Percentiles rank a stretch among this genome's conserved stretches.
Evolutionary conservation across 345 rosid species (phyloP).

Genomic region (Lenwebbia sp.): DNA sequence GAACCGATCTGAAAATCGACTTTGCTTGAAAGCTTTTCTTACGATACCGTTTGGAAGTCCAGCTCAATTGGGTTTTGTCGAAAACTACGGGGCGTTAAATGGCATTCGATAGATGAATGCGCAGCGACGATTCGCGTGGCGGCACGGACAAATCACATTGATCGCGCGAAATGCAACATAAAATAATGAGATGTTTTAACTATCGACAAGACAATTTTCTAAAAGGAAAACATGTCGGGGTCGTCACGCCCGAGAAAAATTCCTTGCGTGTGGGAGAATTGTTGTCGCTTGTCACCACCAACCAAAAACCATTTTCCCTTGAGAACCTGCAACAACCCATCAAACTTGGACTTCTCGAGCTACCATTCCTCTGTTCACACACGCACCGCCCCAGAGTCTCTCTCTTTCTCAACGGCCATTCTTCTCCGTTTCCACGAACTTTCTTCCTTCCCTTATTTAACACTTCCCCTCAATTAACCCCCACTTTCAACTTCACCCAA

Average conservation of each 20-base stretch:
- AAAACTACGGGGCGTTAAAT: not conserved
- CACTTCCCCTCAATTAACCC: not conserved
- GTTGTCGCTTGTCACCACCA: not conserved
- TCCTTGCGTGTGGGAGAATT: not conserved
- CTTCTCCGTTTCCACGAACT: not conserved
- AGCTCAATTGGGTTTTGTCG: not conserved
- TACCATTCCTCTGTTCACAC: conserved; percentile 27
- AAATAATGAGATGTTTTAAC: not conserved
- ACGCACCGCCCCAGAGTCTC: not conserved
- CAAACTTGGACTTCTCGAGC: conserved; percentile 35
- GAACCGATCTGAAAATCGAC: too few species aligned
- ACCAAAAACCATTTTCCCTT: not conserved
- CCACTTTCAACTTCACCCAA: not conserved
- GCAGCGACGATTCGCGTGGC: not conserved
- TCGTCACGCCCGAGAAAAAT: not conserved
- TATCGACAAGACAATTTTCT: not conserved
- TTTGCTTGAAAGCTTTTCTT: not conserved
- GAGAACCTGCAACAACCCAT: conserved; percentile 25
- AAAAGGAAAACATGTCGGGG: not conserved
- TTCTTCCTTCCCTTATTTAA: not conserved
- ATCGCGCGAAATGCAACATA: not conserved
- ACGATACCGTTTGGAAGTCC: not conserved
- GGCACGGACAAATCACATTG: not conserved
- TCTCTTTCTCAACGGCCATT: not conserved
- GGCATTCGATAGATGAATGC: not conserved